These are phyloP conservation scores for Collybiopsis luxurians DNA, from an alignment of 768 basidiomycete species.

Conservation along the genomic window DNA sequence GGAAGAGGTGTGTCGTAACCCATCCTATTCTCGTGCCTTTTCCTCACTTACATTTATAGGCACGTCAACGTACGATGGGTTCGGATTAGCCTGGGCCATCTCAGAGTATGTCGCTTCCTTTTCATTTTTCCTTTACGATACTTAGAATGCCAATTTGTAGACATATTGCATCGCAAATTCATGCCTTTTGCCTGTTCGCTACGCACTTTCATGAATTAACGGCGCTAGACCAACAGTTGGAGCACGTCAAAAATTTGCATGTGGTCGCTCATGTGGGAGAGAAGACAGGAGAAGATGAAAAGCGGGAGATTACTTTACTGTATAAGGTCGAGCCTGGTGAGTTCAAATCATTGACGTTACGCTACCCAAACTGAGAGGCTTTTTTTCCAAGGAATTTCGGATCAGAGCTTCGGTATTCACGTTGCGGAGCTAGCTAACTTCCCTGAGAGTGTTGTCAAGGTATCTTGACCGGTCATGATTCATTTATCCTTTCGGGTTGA, in stretches of 20 bases:
- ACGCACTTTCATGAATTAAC: conserved; percentile 99
- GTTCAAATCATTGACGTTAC: conserved; percentile 16
- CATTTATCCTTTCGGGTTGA: not conserved
- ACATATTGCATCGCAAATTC: conserved; percentile 89
- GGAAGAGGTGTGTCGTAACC: conserved; percentile 61
- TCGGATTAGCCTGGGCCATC: conserved; percentile 92
- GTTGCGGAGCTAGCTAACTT: conserved; percentile 98
- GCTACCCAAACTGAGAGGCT: not conserved
- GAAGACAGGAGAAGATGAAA: conserved; percentile 70
- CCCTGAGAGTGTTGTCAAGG: conserved; percentile 90
- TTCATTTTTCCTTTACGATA: conserved; percentile 2
- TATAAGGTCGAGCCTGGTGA: conserved; percentile 93
- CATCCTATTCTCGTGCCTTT: not conserved
- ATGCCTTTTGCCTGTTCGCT: conserved; percentile 94
- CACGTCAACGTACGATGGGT: conserved; percentile 85
- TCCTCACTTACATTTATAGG: conserved; percentile 39
- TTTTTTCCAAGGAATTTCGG: conserved; percentile 66
- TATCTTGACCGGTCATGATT: conserved; percentile 29
- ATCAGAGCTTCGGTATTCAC: conserved; percentile 98
- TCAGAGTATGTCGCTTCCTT: conserved; percentile 66
- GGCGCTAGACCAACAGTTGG: conserved; percentile 79
- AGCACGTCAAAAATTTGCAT: conserved; percentile 91
- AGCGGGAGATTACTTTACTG: conserved; percentile 82
- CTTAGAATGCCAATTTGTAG: conserved; percentile 35
- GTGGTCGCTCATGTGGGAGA: conserved; percentile 88